These are phyloP conservation scores for Fusarium hostae DNA, from an alignment of 2,329 filamentous ascomycete genomes.

Conservation along the genomic window DNA sequence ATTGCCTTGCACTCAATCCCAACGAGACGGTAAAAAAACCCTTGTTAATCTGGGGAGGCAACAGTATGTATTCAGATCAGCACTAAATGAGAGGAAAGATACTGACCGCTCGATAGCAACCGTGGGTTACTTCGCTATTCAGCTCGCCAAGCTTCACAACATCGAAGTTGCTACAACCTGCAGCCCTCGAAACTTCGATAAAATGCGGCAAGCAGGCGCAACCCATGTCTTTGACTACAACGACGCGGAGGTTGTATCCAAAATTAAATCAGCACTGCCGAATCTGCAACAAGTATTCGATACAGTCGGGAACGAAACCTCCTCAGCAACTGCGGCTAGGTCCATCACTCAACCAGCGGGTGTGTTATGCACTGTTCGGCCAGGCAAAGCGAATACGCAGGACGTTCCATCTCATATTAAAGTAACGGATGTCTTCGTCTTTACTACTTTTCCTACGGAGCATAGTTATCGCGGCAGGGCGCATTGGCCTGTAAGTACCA, in stretches of 20 bases:
- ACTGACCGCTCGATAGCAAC: slow-evolving; percentile 1
- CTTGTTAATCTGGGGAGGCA: slow-evolving; percentile 56
- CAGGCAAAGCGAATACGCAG: slow-evolving; percentile 54
- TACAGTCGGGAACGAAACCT: slow-evolving; percentile 52
- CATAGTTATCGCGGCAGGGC: slow-evolving; percentile 48
- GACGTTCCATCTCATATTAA: slow-evolving; percentile 46
- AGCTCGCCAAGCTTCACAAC: slow-evolving; percentile 47
- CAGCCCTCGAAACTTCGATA: slow-evolving; percentile 46
- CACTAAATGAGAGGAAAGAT: fast-evolving
- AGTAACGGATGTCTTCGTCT: slow-evolving; percentile 57
- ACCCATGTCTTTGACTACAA: slow-evolving; percentile 54
- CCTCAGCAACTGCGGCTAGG: slow-evolving; percentile 48
- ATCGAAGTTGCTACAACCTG: slow-evolving; percentile 51
- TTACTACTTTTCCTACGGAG: slow-evolving; percentile 55
- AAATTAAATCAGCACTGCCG: slow-evolving; percentile 48
- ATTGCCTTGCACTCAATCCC: slow-evolving; percentile 47
- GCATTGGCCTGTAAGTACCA: slow-evolving; percentile 52
- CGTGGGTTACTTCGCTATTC: slow-evolving; percentile 42
- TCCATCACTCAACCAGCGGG: slow-evolving; percentile 41
- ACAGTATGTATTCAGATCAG: slow-evolving; percentile 34
- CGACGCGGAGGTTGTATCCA: slow-evolving; percentile 48
- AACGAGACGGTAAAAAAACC: neutral
- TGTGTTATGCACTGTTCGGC: slow-evolving; percentile 54
- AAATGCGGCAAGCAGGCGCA: slow-evolving; percentile 48
- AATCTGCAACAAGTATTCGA: slow-evolving; percentile 53